A percentile compares a stretch with the other conserved stretches of the same genome.
phyloP scores from a whole-genome alignment of 768 basidiomycete species.

The Wakefieldia striispora region DNA sequence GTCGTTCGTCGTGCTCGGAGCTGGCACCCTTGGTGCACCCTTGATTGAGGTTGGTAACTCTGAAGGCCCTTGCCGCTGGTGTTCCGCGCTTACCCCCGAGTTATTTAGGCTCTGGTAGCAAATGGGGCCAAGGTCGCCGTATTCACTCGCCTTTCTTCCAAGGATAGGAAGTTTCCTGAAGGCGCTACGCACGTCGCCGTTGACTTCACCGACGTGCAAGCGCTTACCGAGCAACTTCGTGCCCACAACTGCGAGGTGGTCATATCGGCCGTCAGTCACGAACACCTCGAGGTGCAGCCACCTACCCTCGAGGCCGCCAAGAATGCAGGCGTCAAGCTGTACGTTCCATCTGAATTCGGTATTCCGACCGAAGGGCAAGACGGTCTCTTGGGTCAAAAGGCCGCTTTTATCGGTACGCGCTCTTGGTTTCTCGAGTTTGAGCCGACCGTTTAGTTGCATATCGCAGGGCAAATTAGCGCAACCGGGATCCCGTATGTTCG shows the following conservation, averaged over 20 bases:
- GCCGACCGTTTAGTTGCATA: background rate
- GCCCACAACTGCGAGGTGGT: slow-evolving; percentile 24
- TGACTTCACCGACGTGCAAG: slow-evolving; percentile 9
- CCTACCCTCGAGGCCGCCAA: slow-evolving; percentile 30
- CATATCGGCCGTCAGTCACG: slow-evolving; percentile 24
- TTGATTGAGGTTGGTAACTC: slow-evolving; percentile 3
- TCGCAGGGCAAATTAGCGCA: slow-evolving; percentile 10
- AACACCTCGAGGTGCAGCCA: slow-evolving; percentile 20
- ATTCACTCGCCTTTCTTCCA: slow-evolving; percentile 12
- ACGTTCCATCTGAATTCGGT: slow-evolving; percentile 31
- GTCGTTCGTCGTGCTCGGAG: slow-evolving; percentile 22
- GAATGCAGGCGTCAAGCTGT: slow-evolving; percentile 26
- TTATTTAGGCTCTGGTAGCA: slow-evolving; percentile 7
- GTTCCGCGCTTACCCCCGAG: background rate
- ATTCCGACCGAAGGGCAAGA: slow-evolving; percentile 21
- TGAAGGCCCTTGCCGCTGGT: background rate
- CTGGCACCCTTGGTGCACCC: slow-evolving; percentile 15
- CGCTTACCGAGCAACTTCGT: slow-evolving; percentile 14
- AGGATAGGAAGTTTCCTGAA: slow-evolving; percentile 6
- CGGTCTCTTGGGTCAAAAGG: slow-evolving; percentile 16
- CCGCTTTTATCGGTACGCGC: slow-evolving; percentile 14
- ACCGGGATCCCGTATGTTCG: slow-evolving; percentile 17
- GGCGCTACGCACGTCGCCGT: slow-evolving; percentile 8
- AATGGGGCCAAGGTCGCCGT: slow-evolving; percentile 11
- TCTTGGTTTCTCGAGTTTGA: background rate